Conservation (phyloP, 768 basidiomycete species). For the Strobilomyces echinocephalus region DNA sequence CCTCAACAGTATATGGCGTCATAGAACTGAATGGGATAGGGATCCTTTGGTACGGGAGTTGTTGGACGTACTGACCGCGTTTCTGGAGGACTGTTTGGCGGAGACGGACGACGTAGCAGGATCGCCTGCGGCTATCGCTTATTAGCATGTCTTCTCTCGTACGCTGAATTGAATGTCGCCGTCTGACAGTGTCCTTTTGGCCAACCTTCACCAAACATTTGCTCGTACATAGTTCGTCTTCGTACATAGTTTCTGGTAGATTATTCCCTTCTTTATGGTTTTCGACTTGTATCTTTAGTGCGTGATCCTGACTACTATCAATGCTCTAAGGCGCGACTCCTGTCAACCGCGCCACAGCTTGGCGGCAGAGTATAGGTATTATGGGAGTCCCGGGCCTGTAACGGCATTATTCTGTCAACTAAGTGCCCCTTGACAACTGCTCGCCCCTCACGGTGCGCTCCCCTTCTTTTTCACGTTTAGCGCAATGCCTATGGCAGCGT, state of each 20-base stretch:
- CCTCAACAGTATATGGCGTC: conserved; percentile 78
- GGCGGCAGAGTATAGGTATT: no score
- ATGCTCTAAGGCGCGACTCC: no score
- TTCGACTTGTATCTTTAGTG: conserved; percentile 19
- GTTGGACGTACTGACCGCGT: conserved; percentile 51
- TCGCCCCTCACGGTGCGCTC: no score
- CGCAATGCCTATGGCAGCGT: conserved; percentile 13
- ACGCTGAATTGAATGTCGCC: not conserved
- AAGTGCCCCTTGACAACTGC: no score
- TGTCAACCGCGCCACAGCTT: no score
- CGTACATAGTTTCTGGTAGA: conserved; percentile 10
- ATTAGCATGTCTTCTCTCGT: not conserved
- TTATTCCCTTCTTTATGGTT: conserved; percentile 21
- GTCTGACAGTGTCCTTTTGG: not conserved
- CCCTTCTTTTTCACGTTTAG: no score
- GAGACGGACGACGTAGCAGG: conserved; percentile 13
- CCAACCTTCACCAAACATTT: not conserved
- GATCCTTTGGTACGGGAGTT: conserved; percentile 59
- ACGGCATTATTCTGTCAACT: no score
- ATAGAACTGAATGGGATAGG: conserved; percentile 80
- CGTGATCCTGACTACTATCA: not conserved
- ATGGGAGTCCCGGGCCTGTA: no score
- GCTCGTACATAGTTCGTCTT: not conserved
- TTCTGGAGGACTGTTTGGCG: conserved; percentile 56
- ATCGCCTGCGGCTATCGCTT: conserved; percentile 2